Evolutionary conservation across 2,329 filamentous ascomycete species (phyloP).

Genomic region (Talaromyces albobiverticillius): DNA sequence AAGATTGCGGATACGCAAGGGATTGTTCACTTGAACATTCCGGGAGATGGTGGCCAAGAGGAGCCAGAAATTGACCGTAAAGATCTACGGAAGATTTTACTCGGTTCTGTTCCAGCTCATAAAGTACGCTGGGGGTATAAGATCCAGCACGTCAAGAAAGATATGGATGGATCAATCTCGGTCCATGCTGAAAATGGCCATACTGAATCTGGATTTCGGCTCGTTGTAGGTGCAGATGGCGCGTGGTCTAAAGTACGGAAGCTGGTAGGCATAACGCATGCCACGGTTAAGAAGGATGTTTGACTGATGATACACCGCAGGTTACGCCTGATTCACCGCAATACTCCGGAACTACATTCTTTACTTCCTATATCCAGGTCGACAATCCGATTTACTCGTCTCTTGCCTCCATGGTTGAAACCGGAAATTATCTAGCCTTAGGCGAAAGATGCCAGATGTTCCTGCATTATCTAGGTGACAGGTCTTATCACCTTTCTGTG

Average conservation of each 20-base stretch:
- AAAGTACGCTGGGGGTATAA: constrained; percentile 33
- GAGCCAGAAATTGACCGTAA: constrained; percentile 43
- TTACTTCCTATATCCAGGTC: constrained; percentile 9
- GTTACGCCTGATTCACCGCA: constrained; percentile 32
- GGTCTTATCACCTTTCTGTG: constrained; percentile 15
- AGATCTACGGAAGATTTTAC: constrained; percentile 34
- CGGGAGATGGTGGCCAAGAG: constrained; percentile 22
- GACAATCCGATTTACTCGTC: constrained; percentile 27
- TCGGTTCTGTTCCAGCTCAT: constrained; percentile 31
- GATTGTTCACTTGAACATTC: not conserved
- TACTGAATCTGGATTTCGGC: constrained; percentile 35
- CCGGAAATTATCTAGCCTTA: constrained; percentile 18
- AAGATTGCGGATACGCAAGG: constrained; percentile 9
- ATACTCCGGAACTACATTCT: constrained; percentile 34
- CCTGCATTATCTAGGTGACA: constrained; percentile 21
- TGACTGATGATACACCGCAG: constrained; percentile 18
- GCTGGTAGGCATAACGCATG: constrained; percentile 24
- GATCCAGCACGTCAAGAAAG: constrained; percentile 17
- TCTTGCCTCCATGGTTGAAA: constrained; percentile 22
- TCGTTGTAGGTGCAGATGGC: constrained; percentile 51
- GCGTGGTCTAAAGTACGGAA: constrained; percentile 42
- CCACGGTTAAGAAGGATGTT: constrained; percentile 17
- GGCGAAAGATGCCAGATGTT: constrained; percentile 18
- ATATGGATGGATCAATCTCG: not conserved
- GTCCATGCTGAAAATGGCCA: constrained; percentile 30